phyloP scores from a whole-genome alignment of 1,284 basidiomycete genomes.

The Leccinum colubrinum region DNA sequence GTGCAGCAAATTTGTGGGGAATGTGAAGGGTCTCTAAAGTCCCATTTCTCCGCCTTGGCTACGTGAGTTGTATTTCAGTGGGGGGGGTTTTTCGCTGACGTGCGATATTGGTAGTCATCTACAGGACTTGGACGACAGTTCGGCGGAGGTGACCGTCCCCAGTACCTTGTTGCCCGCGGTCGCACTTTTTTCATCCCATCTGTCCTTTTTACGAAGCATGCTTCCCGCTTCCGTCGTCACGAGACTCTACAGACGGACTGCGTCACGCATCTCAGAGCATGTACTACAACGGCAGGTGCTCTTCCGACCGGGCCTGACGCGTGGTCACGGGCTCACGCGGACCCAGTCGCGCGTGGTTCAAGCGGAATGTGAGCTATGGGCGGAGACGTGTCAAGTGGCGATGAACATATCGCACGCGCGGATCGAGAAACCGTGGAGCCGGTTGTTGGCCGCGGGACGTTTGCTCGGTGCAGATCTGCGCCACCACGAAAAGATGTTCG shows the following conservation, averaged over 20 bases:
- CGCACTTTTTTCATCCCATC: conserved; percentile 70
- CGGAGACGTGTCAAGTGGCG: conserved; percentile 65
- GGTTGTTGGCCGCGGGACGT: conserved; percentile 64
- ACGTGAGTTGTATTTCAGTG: conserved; percentile 32
- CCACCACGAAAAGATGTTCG: conserved; percentile 10
- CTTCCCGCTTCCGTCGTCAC: conserved; percentile 58
- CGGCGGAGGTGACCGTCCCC: conserved; percentile 53
- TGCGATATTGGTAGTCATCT: conserved; percentile 17
- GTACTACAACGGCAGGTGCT: conserved; percentile 80
- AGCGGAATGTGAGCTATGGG: conserved; percentile 77
- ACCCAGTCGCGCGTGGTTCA: conserved; percentile 49
- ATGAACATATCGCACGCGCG: conserved; percentile 42
- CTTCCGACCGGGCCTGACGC: conserved; percentile 68
- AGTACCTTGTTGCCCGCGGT: conserved; percentile 72
- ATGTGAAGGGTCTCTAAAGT: conserved; percentile 70
- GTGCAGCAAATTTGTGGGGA: conserved; percentile 79
- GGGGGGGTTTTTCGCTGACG: conserved; percentile 3
- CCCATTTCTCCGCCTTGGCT: conserved; percentile 56
- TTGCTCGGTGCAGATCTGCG: conserved; percentile 54
- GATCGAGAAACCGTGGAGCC: conserved; percentile 71
- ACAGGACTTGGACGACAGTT: conserved; percentile 20
- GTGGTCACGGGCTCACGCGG: conserved; percentile 37
- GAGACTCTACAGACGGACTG: conserved; percentile 67
- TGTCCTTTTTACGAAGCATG: conserved; percentile 58
- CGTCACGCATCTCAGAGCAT: conserved; percentile 65